A percentile compares a stretch with the other conserved stretches of the same genome.
Evolutionary conservation across 345 rosid species (phyloP).

Genomic region (Heritiera fomes): DNA sequence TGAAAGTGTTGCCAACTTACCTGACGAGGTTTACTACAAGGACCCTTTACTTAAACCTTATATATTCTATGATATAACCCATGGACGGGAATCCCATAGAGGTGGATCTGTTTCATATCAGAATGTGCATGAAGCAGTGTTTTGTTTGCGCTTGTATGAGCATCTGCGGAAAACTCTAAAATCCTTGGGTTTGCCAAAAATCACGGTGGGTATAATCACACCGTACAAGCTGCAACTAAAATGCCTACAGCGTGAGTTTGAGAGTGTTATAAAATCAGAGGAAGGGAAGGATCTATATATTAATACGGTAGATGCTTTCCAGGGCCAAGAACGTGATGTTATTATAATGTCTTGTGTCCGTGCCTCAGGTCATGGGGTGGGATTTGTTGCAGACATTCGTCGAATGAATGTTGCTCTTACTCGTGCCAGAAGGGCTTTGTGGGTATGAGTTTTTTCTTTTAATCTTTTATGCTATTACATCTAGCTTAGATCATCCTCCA

Average conservation of each 20-base stretch:
- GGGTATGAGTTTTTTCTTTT: conserved; percentile 58
- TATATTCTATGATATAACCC: conserved; percentile 78
- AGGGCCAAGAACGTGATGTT: conserved; percentile 99
- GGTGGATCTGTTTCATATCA: conserved; percentile 98
- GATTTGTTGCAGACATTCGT: conserved; percentile 94
- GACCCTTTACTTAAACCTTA: conserved; percentile 91
- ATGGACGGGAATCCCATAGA: conserved; percentile 95
- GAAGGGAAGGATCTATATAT: conserved; percentile 94
- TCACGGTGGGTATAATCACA: conserved; percentile 89
- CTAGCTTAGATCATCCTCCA: not conserved
- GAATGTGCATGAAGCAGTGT: conserved; percentile 87
- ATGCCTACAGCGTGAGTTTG: conserved; percentile 89
- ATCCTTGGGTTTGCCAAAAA: conserved; percentile 64
- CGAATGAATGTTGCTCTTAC: conserved; percentile 99
- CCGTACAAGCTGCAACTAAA: conserved; percentile 98
- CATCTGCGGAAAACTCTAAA: conserved; percentile 81
- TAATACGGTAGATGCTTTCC: conserved; percentile 98
- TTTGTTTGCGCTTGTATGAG: conserved; percentile 86
- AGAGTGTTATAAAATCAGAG: conserved; percentile 71
- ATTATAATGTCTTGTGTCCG: conserved; percentile 99
- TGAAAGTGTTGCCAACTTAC: conserved; percentile 72
- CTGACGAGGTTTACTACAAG: conserved; percentile 84
- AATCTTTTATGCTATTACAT: not conserved
- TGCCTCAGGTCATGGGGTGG: conserved; percentile 94
- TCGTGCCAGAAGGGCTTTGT: conserved; percentile 95